These are phyloP conservation scores for Podosphaera fusca DNA, from an alignment of 2,329 filamentous ascomycete genomes.

Conservation along the genomic window DNA sequence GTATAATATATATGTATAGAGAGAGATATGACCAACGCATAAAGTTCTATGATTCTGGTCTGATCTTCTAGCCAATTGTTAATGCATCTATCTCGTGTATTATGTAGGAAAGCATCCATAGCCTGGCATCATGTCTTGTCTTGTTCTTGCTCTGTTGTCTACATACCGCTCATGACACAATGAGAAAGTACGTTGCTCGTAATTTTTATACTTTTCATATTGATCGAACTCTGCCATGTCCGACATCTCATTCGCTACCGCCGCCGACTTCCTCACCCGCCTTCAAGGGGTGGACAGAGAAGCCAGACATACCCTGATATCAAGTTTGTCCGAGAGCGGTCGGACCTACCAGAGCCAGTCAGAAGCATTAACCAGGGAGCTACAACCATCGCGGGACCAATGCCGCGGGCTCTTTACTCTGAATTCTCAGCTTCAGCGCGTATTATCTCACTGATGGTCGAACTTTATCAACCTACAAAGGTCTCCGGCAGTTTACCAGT, in stretches of 20 bases:
- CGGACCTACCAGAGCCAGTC: not conserved
- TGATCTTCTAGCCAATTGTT: too few species aligned
- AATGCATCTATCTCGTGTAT: too few species aligned
- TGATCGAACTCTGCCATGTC: not conserved
- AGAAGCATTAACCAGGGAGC: not conserved
- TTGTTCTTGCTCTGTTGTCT: too few species aligned
- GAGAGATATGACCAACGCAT: too few species aligned
- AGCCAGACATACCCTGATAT: not conserved
- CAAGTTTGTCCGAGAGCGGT: not conserved
- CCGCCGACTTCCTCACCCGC: not conserved
- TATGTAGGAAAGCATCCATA: too few species aligned
- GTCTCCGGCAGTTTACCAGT: not conserved
- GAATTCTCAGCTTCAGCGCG: not conserved
- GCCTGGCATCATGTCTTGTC: too few species aligned
- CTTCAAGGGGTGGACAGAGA: not conserved
- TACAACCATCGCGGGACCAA: not conserved
- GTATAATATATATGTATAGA: too few species aligned
- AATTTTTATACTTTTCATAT: too few species aligned
- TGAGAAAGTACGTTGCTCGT: too few species aligned
- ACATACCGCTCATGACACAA: constrained; percentile 20
- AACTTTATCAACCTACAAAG: not conserved
- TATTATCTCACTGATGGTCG: not conserved
- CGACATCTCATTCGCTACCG: not conserved
- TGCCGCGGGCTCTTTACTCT: not conserved
- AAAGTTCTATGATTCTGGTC: too few species aligned